phyloP scores from a whole-genome alignment of 305 asterid species.

The Petunia hybrid region DNA sequence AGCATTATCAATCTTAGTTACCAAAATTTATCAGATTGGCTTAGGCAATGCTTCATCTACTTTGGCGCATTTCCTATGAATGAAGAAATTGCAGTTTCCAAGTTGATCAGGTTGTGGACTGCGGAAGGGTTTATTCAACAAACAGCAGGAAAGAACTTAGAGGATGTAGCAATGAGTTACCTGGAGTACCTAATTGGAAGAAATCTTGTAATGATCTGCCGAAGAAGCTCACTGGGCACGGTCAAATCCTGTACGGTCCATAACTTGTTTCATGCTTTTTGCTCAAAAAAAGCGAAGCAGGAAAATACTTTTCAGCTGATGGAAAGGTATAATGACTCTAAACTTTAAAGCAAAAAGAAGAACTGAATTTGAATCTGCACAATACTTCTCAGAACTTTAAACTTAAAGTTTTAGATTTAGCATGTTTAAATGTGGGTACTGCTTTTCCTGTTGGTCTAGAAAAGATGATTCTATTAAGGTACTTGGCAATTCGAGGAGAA shows the following conservation, averaged over 20 bases:
- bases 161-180: constrained; percentile 35
- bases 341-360: too few relatives aligned
- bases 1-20: constrained; percentile 31
- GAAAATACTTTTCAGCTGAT: constrained; percentile 27
- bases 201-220: neutral
- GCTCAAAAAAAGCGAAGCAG: constrained; percentile 32
- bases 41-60: constrained; percentile 52
- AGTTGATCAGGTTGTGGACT: constrained; percentile 37
- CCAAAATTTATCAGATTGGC: constrained; percentile 34
- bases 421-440: neutral
- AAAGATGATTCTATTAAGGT: constrained; percentile 24
- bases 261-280: constrained; percentile 38
- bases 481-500: constrained; percentile 2
- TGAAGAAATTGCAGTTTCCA: constrained; percentile 19
- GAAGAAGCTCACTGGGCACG: neutral
- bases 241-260: constrained; percentile 30
- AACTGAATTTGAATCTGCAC: too few relatives aligned
- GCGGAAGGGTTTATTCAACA: constrained; percentile 45
- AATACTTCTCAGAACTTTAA: neutral
- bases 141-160: constrained; percentile 24
- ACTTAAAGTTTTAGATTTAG: constrained; percentile 34
- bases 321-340: neutral
- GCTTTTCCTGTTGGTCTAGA: constrained; percentile 21
- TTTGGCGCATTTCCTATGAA: constrained; percentile 37
- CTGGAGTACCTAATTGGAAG: constrained; percentile 18